Evolutionary conservation across 164 flowering plant genomes (phyloP), one percentile per base, ranked within the genome.

Genomic region (Vitis amurensis): DNA sequence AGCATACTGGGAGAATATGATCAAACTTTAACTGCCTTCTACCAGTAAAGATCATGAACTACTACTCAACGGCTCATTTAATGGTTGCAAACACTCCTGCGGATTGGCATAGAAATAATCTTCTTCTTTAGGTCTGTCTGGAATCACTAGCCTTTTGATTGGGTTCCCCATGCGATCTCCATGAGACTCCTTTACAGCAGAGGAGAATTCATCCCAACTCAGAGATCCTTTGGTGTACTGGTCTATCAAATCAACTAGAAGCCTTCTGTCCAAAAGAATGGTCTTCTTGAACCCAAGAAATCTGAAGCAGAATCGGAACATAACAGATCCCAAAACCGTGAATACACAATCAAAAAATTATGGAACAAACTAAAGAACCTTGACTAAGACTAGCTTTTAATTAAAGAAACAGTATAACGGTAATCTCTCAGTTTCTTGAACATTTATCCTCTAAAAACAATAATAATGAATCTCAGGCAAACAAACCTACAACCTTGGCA

Each of bases 31-130:
- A 64, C 51, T 37, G 47, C 67, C 74, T 29, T 61, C 61, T 9
- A 55, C 44, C 17, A 55, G 44, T 11, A 49, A n/a, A 3, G 11
- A 27, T 87, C 82, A 85, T 11, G 72, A 2, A 37, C 44, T 74
- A 64, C 82, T 78, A 68, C 77, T 87, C 65, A 74, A 27, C 11
- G 49, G 73, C 19, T 78, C 84, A 58, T 82, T 76, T 27, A 74
- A 69, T 29, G 72, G 47, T 63, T 77, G 86, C 77, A 93, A 76
- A 74, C 98, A 93, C 73, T 93, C 98, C 50, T 88, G 80, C 12
- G 98, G 97, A 68, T 93, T 93, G 71, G 98, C 71, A 56, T 89
- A 92, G 69, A 92, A 92, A 68, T 93, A 89, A 73, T 89, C 98
- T 73, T 92, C 96, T 71, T 89, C 96, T 67, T 92, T 92, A 8